phyloP scores from a whole-genome alignment of 768 basidiomycete species.

The Collybia mongolica region DNA sequence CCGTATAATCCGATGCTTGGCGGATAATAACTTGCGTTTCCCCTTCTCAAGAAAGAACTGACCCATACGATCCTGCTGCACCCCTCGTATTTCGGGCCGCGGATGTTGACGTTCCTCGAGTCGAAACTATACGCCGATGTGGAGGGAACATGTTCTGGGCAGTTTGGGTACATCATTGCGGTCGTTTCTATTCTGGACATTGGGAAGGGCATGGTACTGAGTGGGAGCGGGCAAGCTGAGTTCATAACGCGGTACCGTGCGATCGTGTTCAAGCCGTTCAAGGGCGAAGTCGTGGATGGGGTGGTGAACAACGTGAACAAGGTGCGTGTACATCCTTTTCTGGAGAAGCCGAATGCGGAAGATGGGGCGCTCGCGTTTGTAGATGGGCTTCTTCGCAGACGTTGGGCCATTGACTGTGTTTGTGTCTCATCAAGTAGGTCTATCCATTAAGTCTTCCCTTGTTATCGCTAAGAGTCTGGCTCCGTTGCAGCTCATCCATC shows the following conservation, averaged over 20 bases:
- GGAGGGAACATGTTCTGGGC: slow-evolving; percentile 95
- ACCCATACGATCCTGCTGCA: slow-evolving; percentile 97
- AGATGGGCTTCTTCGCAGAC: slow-evolving; percentile 99
- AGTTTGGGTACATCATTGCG: slow-evolving; percentile 92
- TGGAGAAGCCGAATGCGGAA: neutral
- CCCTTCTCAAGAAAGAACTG: slow-evolving; percentile 75
- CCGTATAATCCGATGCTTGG: neutral
- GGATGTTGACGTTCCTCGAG: slow-evolving; percentile 91
- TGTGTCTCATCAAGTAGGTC: slow-evolving; percentile 87
- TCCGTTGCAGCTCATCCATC: slow-evolving; percentile 76
- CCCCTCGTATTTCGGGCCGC: slow-evolving; percentile 97
- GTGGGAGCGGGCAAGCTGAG: slow-evolving; percentile 93
- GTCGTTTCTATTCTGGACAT: slow-evolving; percentile 90
- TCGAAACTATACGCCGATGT: slow-evolving; percentile 94
- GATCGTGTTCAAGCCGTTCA: slow-evolving; percentile 99
- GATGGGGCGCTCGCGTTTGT: neutral
- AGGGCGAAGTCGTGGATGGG: slow-evolving; percentile 97
- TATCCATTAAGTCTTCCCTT: neutral
- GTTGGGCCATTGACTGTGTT: slow-evolving; percentile 94
- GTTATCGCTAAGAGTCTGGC: neutral
- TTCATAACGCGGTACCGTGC: slow-evolving; percentile 94
- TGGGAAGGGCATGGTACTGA: slow-evolving; percentile 88
- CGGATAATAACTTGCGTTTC: neutral
- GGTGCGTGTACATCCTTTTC: slow-evolving; percentile 42
- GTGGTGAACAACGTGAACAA: slow-evolving; percentile 95